These are phyloP conservation scores for Pleurozium schreberi DNA, from an alignment of 225 moss, liverwort and hornwort species.

Conservation along the genomic window DNA sequence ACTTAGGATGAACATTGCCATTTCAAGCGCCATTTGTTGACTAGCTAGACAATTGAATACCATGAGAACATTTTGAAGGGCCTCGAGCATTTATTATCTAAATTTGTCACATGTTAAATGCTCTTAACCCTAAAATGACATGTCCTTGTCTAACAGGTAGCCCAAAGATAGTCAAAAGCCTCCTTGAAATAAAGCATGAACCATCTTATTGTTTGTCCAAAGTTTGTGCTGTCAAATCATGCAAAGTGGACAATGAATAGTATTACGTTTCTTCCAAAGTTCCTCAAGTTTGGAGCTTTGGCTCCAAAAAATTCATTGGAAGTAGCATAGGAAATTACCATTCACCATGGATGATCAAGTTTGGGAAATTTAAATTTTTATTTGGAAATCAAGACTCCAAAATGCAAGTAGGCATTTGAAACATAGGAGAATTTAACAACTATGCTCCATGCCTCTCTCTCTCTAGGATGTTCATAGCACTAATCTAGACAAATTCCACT, in stretches of 20 bases:
- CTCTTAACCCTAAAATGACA: not conserved
- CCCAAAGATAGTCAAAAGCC: fast-evolving
- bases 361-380: too few species aligned
- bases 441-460: too few species aligned
- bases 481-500: too few species aligned
- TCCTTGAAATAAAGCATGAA: not conserved
- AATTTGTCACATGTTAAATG: fast-evolving
- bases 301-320: too few species aligned
- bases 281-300: too few species aligned
- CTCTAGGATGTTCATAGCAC: too few species aligned
- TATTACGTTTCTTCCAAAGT: not conserved
- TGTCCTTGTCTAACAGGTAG: not conserved
- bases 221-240: not conserved
- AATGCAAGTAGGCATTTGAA: too few species aligned
- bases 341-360: too few species aligned
- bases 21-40: not conserved
- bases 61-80: not conserved
- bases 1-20: not conserved
- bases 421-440: too few species aligned
- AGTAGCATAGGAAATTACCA: too few species aligned
- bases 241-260: not conserved
- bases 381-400: too few species aligned
- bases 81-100: fast-evolving
- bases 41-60: fast-evolving
- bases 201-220: not conserved